These are phyloP conservation scores for Glycyrrhiza uralensis DNA, from an alignment of 306 rosid genomes.

Conservation along the genomic window DNA sequence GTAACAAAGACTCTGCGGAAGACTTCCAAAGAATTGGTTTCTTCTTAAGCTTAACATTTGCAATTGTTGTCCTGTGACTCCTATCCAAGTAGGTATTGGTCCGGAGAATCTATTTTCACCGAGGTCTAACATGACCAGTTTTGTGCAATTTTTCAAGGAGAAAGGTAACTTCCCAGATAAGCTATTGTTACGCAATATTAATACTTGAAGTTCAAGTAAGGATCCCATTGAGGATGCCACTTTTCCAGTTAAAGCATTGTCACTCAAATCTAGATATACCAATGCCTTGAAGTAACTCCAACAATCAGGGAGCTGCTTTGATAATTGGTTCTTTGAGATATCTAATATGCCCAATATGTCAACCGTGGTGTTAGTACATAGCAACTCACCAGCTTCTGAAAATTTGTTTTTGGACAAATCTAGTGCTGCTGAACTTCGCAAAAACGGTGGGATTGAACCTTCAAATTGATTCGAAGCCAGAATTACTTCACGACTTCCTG, in stretches of 20 bases:
- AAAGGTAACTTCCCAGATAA: not conserved
- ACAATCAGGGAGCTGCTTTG: not conserved
- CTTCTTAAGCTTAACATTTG: not conserved
- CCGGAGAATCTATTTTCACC: not conserved
- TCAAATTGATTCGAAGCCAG: not conserved
- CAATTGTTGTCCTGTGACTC: not conserved
- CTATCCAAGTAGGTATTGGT: slow-evolving; percentile 18
- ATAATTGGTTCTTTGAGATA: not conserved
- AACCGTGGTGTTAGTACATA: not conserved
- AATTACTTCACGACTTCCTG: not conserved
- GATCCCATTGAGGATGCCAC: not conserved
- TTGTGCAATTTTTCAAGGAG: not conserved
- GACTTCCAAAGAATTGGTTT: not conserved
- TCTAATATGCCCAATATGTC: not conserved
- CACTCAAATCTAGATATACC: not conserved
- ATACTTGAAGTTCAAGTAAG: not conserved
- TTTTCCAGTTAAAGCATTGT: not conserved
- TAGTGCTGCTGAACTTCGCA: not conserved
- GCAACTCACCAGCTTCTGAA: not conserved
- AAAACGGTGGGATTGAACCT: slow-evolving; percentile 9
- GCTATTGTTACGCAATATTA: not conserved
- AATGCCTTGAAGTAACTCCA: not conserved
- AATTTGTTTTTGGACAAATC: not conserved
- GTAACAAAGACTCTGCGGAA: not conserved
- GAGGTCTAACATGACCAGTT: not conserved